A percentile compares a stretch with the other conserved stretches of the same genome.
phyloP scores from a whole-genome alignment of 495 filamentous ascomycete genomes.

The Aspergillus campestris region DNA sequence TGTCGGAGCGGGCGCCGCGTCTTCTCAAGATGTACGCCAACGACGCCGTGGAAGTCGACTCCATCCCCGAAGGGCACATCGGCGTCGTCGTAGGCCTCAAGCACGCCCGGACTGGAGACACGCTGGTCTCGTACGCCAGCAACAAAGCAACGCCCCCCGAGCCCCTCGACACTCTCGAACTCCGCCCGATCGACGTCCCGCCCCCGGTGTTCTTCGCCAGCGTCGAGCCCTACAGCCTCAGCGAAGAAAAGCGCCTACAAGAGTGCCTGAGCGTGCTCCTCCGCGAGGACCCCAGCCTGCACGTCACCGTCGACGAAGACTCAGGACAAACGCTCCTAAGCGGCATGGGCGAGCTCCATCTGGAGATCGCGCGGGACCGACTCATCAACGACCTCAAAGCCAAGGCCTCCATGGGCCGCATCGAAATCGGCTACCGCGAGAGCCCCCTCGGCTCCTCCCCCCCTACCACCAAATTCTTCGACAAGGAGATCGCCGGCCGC shows the following conservation, averaged over 20 bases:
- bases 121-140: slow-evolving; percentile 65
- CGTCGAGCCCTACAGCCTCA: slow-evolving; percentile 73
- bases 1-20: slow-evolving; percentile 72
- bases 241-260: slow-evolving; percentile 68
- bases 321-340: slow-evolving; percentile 87
- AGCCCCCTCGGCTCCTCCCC: slow-evolving; percentile 47
- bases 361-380: slow-evolving; percentile 87
- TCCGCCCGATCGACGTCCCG: slow-evolving; percentile 82
- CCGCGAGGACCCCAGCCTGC: slow-evolving; percentile 90
- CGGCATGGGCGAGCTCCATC: slow-evolving; percentile 97
- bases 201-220: slow-evolving; percentile 94
- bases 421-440: slow-evolving; percentile 94
- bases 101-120: slow-evolving; percentile 85
- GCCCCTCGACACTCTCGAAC: slow-evolving; percentile 63
- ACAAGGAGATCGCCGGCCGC: slow-evolving; percentile 73
- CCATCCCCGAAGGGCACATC: slow-evolving; percentile 80
- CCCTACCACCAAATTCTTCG: slow-evolving; percentile 54
- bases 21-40: slow-evolving; percentile 89
- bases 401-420: slow-evolving; percentile 83
- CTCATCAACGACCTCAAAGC: slow-evolving; percentile 83
- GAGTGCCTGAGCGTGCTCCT: slow-evolving; percentile 69
- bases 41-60: slow-evolving; percentile 74
- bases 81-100: slow-evolving; percentile 93
- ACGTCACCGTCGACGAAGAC: slow-evolving; percentile 77
- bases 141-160: slow-evolving; percentile 55